Percentiles rank a stretch among this genome's conserved stretches.
phyloP scores from a whole-genome alignment of 208 protist species.

The Jaenimonas drosophilae region DNA sequence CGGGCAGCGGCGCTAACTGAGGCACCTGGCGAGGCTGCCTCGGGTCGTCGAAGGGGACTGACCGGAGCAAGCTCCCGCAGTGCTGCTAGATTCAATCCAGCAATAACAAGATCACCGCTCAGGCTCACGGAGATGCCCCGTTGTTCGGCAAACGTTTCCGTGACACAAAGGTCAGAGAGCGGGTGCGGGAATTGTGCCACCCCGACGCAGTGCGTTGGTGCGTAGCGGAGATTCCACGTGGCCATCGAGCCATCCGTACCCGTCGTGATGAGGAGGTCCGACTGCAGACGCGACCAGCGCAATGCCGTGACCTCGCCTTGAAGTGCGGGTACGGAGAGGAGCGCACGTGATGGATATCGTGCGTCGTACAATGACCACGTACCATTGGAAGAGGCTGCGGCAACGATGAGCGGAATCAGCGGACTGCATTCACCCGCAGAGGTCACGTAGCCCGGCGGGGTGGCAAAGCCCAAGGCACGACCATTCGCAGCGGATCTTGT shows the following conservation, averaged over 20 bases:
- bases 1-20: no score
- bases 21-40: neutral
- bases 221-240: conserved; percentile 67
- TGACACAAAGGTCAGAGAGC: conserved; percentile 40
- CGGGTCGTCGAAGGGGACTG: neutral
- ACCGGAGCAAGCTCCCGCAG: conserved; percentile 34
- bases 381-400: conserved; percentile 52
- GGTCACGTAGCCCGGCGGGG: conserved; percentile 17
- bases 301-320: conserved; percentile 63
- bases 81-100: conserved; percentile 28
- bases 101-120: conserved; percentile 41
- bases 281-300: conserved; percentile 53
- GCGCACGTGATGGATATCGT: conserved; percentile 30
- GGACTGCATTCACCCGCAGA: conserved; percentile 52
- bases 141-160: conserved; percentile 52
- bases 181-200: conserved; percentile 48
- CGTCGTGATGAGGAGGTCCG: conserved; percentile 61
- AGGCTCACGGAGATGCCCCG: conserved; percentile 54
- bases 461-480: conserved; percentile 14
- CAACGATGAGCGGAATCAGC: conserved; percentile 49
- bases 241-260: conserved; percentile 71
- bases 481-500: conserved; percentile 15
- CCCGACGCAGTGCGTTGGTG: conserved; percentile 72
- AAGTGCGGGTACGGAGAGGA: conserved; percentile 50
- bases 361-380: conserved; percentile 69